Percentiles rank a stretch among this genome's conserved stretches.
Evolutionary conservation across 768 basidiomycete genomes (phyloP).

Genomic region (Pleurotus citrinopileatus): DNA sequence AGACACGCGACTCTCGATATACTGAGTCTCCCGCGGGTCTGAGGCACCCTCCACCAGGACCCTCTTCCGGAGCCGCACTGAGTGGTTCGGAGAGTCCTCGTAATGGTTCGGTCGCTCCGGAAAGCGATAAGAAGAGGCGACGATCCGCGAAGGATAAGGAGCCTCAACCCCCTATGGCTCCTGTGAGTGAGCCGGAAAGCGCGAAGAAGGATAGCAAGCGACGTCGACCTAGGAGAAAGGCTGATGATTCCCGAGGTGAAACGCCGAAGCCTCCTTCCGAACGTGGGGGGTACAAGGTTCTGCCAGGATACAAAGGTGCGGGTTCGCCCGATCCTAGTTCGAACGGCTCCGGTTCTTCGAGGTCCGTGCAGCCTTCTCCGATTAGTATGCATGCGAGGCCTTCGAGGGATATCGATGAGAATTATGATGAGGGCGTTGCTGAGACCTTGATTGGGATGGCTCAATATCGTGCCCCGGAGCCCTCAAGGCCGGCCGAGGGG

Average conservation of each 20-base stretch:
- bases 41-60: constrained; percentile 31
- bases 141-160: constrained; percentile 49
- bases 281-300: constrained; percentile 23
- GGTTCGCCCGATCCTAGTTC: constrained; percentile 68
- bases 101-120: constrained; percentile 25
- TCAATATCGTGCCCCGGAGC: constrained; percentile 32
- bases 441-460: constrained; percentile 80
- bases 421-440: constrained; percentile 88
- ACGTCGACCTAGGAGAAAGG: constrained; percentile 37
- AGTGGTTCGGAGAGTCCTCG: constrained; percentile 65
- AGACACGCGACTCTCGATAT: constrained; percentile 31
- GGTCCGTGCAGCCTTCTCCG: constrained; percentile 73
- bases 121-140: constrained; percentile 44
- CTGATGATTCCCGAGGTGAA: constrained; percentile 42
- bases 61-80: constrained; percentile 25
- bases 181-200: constrained; percentile 34
- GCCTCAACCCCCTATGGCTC: constrained; percentile 19
- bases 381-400: constrained; percentile 58
- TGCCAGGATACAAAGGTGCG: constrained; percentile 34
- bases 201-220: constrained; percentile 57
- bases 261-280: constrained; percentile 38
- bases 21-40: constrained; percentile 45
- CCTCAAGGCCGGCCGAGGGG: constrained; percentile 26
- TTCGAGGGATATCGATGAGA: constrained; percentile 78
- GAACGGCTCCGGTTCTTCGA: constrained; percentile 57